Base-by-base conservation (phyloP, 2,329 filamentous ascomycete genomes). In the Esteya vermicola region DNA sequence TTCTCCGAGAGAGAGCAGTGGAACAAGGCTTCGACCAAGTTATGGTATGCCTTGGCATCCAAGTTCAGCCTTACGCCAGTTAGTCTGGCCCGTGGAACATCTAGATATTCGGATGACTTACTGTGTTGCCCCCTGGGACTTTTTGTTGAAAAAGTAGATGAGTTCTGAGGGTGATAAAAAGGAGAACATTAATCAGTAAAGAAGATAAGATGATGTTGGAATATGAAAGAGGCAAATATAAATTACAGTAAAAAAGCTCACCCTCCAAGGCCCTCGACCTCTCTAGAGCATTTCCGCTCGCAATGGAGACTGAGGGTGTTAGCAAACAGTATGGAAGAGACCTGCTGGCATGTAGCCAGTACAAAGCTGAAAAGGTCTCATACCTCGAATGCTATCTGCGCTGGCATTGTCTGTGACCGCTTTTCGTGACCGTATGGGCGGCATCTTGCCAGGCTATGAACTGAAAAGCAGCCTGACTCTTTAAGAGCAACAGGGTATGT, bases 21-120 rank as follows among this genome's bases (percentile, higher is more conserved):
- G 53, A 95, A 94, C 3, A 96, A 63, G 1, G 75, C 72, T 52
- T 95, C 85, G 50, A 85, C 84, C 33, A 95, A 76, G 43, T 73
- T 72, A 52, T 91, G 81, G 49, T 83, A 93, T n/a, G 72, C 72
- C 54, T 81, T 83, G 54, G 93, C 85, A 34, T 70, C 72, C 26
- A 94, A 63, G 12, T 58, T 42, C 23, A 33, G 43, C 41, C 45
- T 50, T 27, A 3, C n/a, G 3, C 26, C 21, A 9, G 19, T 12
- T 13, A 31, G 26, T 21, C 25, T 28, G 35, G 8, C 6, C 4
- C 34, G 12, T 13, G 13, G 16, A 25, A 16, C 19, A 30, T 9
- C 18, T 9, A 18, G 18, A 22, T 14, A n/a, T 4, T 34, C 8
- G 20, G 3, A 7, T 35, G n/a, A 31, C 40, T 40, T 21, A 49